Percentiles rank a stretch among this genome's conserved stretches.
Evolutionary conservation across 2,329 filamentous ascomycete species (phyloP).

Genomic region (Trichoderma aggressivum): DNA sequence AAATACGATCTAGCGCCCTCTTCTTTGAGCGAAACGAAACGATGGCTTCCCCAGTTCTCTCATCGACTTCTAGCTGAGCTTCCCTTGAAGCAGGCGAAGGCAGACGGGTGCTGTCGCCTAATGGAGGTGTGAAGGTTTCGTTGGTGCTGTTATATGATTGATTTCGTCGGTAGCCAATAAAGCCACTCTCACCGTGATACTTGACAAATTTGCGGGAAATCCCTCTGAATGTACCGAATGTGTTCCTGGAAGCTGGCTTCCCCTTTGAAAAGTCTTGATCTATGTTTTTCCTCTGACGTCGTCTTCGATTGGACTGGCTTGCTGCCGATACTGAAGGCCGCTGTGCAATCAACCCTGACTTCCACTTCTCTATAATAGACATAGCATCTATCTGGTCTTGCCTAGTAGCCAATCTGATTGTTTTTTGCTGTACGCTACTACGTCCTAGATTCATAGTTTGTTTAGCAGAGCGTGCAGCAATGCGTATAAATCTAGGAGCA

Average conservation of each 20-base stretch:
- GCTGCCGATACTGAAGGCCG: conserved; percentile 33
- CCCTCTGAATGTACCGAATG: background rate
- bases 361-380: conserved; percentile 54
- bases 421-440: conserved; percentile 52
- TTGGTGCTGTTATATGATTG: background rate
- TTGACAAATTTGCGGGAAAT: conserved; percentile 31
- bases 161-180: conserved; percentile 27
- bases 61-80: conserved; percentile 54
- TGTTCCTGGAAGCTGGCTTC: background rate
- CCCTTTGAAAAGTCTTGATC: background rate
- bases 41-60: conserved; percentile 32
- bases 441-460: conserved; percentile 48
- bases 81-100: conserved; percentile 34
- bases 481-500: conserved; percentile 56
- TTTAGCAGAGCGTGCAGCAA: conserved; percentile 58
- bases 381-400: conserved; percentile 57
- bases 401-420: conserved; percentile 59
- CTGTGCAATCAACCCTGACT: conserved; percentile 48
- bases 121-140: background rate
- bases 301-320: conserved; percentile 19
- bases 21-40: conserved; percentile 51
- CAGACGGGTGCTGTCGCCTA: background rate
- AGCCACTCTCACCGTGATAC: conserved; percentile 28
- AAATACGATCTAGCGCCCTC: conserved; percentile 53
- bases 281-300: conserved; percentile 23